Evolutionary conservation across 805 yeast genomes (phyloP), one percentile per base, ranked within the genome.

Genomic region (Scheffersomyces lignosus): DNA sequence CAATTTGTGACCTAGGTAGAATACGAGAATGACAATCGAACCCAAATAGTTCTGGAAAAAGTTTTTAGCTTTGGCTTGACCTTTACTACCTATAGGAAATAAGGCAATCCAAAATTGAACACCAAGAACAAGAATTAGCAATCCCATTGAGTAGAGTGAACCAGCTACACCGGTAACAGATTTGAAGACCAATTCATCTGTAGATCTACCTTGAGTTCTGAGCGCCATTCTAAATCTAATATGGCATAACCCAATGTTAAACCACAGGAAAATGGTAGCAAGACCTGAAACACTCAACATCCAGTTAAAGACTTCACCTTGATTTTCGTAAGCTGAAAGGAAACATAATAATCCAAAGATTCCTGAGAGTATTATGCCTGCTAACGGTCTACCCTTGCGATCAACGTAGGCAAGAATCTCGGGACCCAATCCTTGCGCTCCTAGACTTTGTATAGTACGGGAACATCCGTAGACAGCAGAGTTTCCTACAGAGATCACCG

Each of bases 261-360:
- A 60, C 68, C 68, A 64, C 18, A 62, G 54, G 44, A 64, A 62
- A 14, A 63, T 41, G 15, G 68, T 61, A 0, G 68, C 62, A 27
- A 64, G 45, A n/a, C 68, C 69, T 8, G 60, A 52, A 20, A 63
- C 44, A 14, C 64, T 57, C 41, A 64, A 53, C 24, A 64, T 46
- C 70, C 70, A 64, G 3, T 51, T 48, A 20, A 45, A 45, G 4
- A 45, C 45, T 15, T 40, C 40, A 9, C 27, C 45, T n/a, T 43
- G 40, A 28, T 43, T 33, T 15, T 30, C 27, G 39, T 43, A 43
- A 5, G 48, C 48, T 10, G 45, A 39, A 25, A 48, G 44, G 37
- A 48, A 48, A 15, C 52, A 40, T 23, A 48, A 40, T 4, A 48
- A 34, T 9, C 52, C 52, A 29, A 48, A 44, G 2, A 41, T n/a